Conservation (phyloP, 2,329 filamentous ascomycete species). For the Aspergillus brasiliensis region DNA sequence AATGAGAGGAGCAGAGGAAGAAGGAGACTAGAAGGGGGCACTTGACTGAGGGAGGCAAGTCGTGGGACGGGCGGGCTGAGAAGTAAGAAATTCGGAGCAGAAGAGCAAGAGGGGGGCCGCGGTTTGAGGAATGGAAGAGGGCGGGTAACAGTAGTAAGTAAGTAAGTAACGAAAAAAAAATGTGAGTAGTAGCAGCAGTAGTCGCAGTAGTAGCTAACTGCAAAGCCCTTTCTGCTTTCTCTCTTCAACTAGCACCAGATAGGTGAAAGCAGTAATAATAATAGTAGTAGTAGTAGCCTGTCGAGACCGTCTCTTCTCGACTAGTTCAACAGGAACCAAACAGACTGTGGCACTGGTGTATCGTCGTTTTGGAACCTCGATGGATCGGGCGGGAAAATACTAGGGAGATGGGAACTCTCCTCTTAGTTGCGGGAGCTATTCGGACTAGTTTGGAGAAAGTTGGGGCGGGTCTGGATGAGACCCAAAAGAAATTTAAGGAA, state of each 20-base stretch:
- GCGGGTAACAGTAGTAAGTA: not conserved
- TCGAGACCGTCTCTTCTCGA: not conserved
- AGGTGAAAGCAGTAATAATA: not conserved
- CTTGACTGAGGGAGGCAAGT: not conserved
- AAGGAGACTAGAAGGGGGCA: not conserved
- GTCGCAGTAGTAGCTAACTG: not conserved
- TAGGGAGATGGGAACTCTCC: constrained; percentile 7
- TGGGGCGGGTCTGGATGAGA: constrained; percentile 8
- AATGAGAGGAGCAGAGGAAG: not conserved
- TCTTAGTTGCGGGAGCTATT: constrained; percentile 20
- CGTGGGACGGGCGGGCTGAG: not conserved
- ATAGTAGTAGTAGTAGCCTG: not conserved
- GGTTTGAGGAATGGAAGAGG: not conserved
- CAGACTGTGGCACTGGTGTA: not conserved
- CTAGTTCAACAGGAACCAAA: not conserved
- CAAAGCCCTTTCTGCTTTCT: no score
- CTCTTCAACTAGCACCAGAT: not conserved
- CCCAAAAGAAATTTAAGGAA: not conserved
- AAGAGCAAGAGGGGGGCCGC: not conserved
- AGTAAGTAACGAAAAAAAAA: not conserved
- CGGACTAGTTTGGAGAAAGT: constrained; percentile 7
- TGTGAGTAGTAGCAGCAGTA: not conserved
- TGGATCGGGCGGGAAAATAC: constrained; percentile 13
- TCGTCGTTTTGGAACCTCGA: not conserved
- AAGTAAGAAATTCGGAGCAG: not conserved